Percentiles rank a stretch among this genome's conserved stretches.
These are phyloP conservation scores for Curvularia eragrostidis DNA, from an alignment of 2,329 filamentous ascomycete species.

Conservation along the genomic window DNA sequence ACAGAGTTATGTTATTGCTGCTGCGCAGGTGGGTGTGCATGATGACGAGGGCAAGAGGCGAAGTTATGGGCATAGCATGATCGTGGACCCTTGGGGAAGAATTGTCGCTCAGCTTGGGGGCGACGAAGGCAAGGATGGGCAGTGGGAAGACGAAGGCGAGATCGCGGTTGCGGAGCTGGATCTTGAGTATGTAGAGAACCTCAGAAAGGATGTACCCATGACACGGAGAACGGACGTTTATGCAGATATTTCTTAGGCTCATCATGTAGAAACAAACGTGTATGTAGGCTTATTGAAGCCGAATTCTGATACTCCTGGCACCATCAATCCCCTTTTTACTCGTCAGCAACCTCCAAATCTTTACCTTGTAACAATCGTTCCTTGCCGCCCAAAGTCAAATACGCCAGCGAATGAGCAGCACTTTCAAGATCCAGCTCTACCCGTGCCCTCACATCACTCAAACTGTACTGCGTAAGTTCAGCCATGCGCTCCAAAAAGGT, in stretches of 20 bases:
- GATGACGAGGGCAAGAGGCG: conserved; percentile 70
- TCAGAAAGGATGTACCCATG: conserved; percentile 64
- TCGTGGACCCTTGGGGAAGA: conserved; percentile 85
- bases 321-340: neutral
- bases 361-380: conserved; percentile 31
- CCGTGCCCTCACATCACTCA: conserved; percentile 30
- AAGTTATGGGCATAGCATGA: conserved; percentile 86
- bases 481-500: conserved; percentile 37
- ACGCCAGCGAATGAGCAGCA: conserved; percentile 31
- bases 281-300: neutral
- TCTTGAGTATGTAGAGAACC: conserved; percentile 58
- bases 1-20: conserved; percentile 84
- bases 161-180: conserved; percentile 62
- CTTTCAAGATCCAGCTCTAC: conserved; percentile 30
- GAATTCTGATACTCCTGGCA: neutral
- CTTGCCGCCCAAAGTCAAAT: conserved; percentile 35
- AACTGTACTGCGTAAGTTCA: conserved; percentile 21
- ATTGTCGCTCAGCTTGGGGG: conserved; percentile 71
- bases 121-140: conserved; percentile 48
- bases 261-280: neutral
- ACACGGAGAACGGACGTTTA: conserved; percentile 60
- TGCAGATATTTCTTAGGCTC: conserved; percentile 29
- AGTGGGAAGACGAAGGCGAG: conserved; percentile 47
- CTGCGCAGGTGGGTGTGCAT: conserved; percentile 77
- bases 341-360: conserved; percentile 22